A percentile compares a stretch with the other conserved stretches of the same genome.
phyloP scores from a whole-genome alignment of 2,329 filamentous ascomycete genomes.

The Knufia petricola region DNA sequence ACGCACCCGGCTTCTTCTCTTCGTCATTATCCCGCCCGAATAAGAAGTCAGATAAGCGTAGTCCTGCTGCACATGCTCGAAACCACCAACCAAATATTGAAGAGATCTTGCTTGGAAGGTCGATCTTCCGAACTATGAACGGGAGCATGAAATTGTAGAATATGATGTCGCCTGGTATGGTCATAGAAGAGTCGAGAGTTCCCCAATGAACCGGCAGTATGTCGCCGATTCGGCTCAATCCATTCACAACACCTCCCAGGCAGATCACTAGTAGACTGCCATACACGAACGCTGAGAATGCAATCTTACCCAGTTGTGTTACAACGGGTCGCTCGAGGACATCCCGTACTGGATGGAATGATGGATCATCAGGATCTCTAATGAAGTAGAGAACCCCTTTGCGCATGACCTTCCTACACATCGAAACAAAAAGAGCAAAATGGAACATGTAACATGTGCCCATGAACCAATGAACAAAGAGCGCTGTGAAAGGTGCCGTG shows the following conservation, averaged over 20 bases:
- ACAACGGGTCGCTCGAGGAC: slow-evolving; percentile 87
- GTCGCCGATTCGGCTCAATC: slow-evolving; percentile 36
- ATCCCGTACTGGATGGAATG: slow-evolving; percentile 94
- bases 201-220: slow-evolving; percentile 90
- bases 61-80: slow-evolving; percentile 64
- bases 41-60: slow-evolving; percentile 84
- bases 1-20: slow-evolving; percentile 57
- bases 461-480: slow-evolving; percentile 98
- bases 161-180: slow-evolving; percentile 86
- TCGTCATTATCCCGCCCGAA: slow-evolving; percentile 74
- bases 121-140: slow-evolving; percentile 70
- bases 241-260: slow-evolving; percentile 89
- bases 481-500: slow-evolving; percentile 73
- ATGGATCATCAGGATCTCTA: slow-evolving; percentile 92
- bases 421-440: slow-evolving; percentile 94
- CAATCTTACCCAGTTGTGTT: slow-evolving; percentile 89
- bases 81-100: slow-evolving; percentile 96
- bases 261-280: slow-evolving; percentile 87
- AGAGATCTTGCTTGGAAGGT: slow-evolving; percentile 74
- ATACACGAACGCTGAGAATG: slow-evolving; percentile 92
- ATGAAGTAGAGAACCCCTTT: slow-evolving; percentile 96
- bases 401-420: slow-evolving; percentile 97
- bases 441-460: slow-evolving; percentile 99
- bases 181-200: slow-evolving; percentile 80
- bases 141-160: slow-evolving; percentile 98